Conservation (phyloP, 768 basidiomycete species). For the Phanerochaete sordida region DNA sequence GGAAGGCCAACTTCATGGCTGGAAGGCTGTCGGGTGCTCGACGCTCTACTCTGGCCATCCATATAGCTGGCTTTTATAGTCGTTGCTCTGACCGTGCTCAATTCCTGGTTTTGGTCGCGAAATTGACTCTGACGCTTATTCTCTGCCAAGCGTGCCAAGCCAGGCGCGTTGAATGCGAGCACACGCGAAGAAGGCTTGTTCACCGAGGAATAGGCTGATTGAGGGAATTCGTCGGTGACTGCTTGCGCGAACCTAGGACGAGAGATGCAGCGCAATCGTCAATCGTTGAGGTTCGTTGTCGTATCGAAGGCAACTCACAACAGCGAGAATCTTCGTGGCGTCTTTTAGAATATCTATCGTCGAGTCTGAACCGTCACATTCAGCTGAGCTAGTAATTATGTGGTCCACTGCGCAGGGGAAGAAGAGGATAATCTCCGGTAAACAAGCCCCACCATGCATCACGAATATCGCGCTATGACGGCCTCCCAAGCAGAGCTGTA, state of each 20-base stretch:
- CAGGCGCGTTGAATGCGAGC: neutral
- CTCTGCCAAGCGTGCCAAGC: neutral
- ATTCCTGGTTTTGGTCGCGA: neutral
- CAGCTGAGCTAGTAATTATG: no score
- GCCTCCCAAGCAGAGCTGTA: neutral
- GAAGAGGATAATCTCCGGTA: no score
- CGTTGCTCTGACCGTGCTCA: no score
- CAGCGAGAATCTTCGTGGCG: no score
- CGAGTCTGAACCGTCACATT: no score
- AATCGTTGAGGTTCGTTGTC: no score
- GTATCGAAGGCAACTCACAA: no score
- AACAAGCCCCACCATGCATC: neutral
- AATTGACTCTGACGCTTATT: neutral
- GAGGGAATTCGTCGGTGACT: neutral
- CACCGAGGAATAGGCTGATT: slow-evolving; percentile 5
- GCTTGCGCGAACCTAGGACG: no score
- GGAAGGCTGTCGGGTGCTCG: neutral
- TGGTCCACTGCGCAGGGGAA: no score
- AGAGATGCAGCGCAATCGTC: no score
- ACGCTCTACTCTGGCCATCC: neutral
- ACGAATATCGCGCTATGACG: neutral
- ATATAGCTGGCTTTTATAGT: neutral
- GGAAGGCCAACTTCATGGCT: slow-evolving; percentile 33
- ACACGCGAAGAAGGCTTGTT: neutral
- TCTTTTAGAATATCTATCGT: no score